Evolutionary conservation across 208 protist species (phyloP).

Genomic region (Trypanosoma theileri): DNA sequence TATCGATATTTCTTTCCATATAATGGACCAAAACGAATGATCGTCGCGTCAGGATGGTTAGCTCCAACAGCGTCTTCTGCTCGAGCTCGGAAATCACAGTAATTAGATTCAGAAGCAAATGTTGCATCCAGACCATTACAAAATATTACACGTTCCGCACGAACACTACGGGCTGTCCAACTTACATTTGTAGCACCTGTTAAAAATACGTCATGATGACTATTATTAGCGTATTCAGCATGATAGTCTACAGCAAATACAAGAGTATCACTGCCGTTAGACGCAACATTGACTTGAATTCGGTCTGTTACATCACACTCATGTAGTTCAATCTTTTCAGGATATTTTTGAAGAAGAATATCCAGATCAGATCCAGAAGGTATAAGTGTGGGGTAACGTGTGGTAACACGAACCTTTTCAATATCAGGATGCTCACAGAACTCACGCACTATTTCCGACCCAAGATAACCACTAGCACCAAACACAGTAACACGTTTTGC

Average conservation of each 20-base stretch:
- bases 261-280: conserved; percentile 90
- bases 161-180: conserved; percentile 88
- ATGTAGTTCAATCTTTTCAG: conserved; percentile 90
- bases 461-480: conserved; percentile 87
- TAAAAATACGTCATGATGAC: conserved; percentile 91
- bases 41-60: conserved; percentile 88
- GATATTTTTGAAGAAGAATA: conserved; percentile 76
- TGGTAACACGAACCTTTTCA: conserved; percentile 85
- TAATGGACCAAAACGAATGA: conserved; percentile 88
- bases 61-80: conserved; percentile 88
- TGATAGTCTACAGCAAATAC: conserved; percentile 91
- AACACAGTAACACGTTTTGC: conserved; percentile 89
- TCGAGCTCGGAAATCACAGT: conserved; percentile 88
- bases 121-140: conserved; percentile 91
- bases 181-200: conserved; percentile 88
- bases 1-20: conserved; percentile 91
- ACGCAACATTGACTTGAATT: conserved; percentile 90
- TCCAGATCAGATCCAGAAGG: conserved; percentile 85
- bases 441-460: conserved; percentile 86
- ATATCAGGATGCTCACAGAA: conserved; percentile 90
- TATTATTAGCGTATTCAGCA: conserved; percentile 91
- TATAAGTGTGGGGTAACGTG: conserved; percentile 91
- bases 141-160: conserved; percentile 88
- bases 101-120: conserved; percentile 91
- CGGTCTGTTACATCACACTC: conserved; percentile 92